Conservation (phyloP, 495 filamentous ascomycete species). For the Annulohypoxylon nitens region DNA sequence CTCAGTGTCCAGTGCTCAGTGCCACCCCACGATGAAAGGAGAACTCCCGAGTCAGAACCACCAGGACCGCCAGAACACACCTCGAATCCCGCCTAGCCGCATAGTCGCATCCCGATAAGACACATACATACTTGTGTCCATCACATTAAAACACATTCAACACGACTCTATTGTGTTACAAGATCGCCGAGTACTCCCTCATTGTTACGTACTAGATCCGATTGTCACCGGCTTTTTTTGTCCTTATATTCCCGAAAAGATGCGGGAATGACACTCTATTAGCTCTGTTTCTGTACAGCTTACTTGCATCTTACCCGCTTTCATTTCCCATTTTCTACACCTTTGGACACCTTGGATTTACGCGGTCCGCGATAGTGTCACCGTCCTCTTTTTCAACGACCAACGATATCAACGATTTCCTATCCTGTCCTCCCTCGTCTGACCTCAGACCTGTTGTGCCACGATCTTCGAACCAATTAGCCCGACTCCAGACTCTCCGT, state of each 20-base stretch:
- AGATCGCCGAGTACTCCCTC: slow-evolving; percentile 13
- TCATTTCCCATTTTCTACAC: slow-evolving; percentile 5
- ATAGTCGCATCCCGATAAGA: slow-evolving; percentile 2
- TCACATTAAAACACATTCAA: neutral
- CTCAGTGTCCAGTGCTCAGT: neutral
- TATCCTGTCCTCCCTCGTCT: neutral
- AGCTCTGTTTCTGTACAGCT: neutral
- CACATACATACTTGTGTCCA: too few relatives aligned
- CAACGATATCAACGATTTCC: neutral
- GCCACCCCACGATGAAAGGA: neutral
- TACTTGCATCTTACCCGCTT: neutral
- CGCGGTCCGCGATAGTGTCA: slow-evolving; percentile 21
- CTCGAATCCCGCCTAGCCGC: neutral
- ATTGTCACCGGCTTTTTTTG: neutral
- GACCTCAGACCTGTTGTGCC: slow-evolving; percentile 18
- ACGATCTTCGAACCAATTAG: slow-evolving; percentile 12
- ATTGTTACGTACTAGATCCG: slow-evolving; percentile 34
- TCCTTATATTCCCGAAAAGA: slow-evolving; percentile 3
- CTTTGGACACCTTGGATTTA: neutral
- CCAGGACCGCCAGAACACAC: too few relatives aligned
- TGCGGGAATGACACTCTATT: slow-evolving; percentile 14
- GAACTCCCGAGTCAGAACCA: neutral
- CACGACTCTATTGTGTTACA: slow-evolving; percentile 8
- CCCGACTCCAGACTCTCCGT: neutral
- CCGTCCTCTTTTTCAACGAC: neutral